Conservation (phyloP, 352 stramenopile species). For the Sclerospora graminicola region DNA sequence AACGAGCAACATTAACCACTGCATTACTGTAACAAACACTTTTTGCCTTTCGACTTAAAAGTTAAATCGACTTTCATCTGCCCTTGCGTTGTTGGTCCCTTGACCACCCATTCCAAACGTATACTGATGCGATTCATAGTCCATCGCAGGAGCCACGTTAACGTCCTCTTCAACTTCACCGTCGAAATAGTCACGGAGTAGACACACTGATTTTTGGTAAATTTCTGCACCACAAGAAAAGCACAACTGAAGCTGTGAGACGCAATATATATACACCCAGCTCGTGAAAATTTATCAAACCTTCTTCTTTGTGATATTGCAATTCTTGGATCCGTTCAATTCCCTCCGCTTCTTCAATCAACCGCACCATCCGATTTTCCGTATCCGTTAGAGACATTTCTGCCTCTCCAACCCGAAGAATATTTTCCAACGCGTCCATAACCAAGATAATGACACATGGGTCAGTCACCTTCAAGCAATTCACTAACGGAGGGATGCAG, state of each 20-base stretch:
- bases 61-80: background rate
- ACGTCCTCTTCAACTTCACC: constrained; percentile 95
- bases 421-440: constrained; percentile 96
- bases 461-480: constrained; percentile 89
- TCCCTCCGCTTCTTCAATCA: constrained; percentile 93
- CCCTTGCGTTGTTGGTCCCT: constrained; percentile 3
- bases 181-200: constrained; percentile 97
- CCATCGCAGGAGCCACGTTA: constrained; percentile 41
- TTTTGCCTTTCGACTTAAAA: background rate
- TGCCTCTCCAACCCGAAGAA: constrained; percentile 78
- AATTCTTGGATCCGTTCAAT: constrained; percentile 96
- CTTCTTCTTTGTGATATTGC: constrained; percentile 95
- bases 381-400: constrained; percentile 63
- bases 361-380: constrained; percentile 93
- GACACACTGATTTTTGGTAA: constrained; percentile 90
- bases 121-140: constrained; percentile 45
- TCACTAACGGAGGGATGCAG: constrained; percentile 95
- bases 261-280: background rate
- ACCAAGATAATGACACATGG: constrained; percentile 95
- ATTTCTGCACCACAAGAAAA: constrained; percentile 40
- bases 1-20: too few relatives aligned
- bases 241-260: constrained; percentile 1
- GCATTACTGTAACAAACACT: too few relatives aligned
- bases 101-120: constrained; percentile 38
- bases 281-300: constrained; percentile 28